Percentiles rank a stretch among this genome's conserved stretches.
Evolutionary conservation across 2,329 filamentous ascomycete species (phyloP).

Genomic region (Thermothelomyces thermophilus): DNA sequence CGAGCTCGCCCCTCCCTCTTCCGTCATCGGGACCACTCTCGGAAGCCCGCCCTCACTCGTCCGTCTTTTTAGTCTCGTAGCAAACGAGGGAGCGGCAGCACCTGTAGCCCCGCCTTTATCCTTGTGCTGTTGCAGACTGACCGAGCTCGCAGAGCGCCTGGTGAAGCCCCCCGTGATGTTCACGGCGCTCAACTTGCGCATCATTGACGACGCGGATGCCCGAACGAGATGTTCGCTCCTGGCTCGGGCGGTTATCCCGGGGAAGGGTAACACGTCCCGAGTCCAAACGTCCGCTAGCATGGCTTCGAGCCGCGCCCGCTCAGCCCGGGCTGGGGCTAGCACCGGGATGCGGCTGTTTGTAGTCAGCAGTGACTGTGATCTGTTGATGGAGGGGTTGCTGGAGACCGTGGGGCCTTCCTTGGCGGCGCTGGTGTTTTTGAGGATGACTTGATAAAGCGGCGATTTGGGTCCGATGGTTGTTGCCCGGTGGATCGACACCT

Average conservation of each 20-base stretch:
- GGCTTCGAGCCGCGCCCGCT: conserved; percentile 70
- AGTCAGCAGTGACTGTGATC: conserved; percentile 75
- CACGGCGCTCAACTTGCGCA: conserved; percentile 78
- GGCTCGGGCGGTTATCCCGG: conserved; percentile 64
- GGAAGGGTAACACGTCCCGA: conserved; percentile 70
- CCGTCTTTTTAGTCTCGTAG: conserved; percentile 24
- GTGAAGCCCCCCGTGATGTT: conserved; percentile 72
- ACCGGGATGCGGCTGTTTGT: conserved; percentile 59
- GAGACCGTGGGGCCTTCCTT: conserved; percentile 38
- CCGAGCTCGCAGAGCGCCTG: conserved; percentile 35
- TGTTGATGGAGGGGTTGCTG: conserved; percentile 49
- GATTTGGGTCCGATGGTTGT: conserved; percentile 65
- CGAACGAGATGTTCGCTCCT: conserved; percentile 66
- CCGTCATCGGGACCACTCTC: neutral
- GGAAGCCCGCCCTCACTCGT: neutral
- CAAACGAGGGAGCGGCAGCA: neutral
- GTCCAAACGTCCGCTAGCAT: conserved; percentile 77
- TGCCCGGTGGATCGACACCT: conserved; percentile 72
- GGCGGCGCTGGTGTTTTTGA: conserved; percentile 73
- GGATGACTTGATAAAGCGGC: conserved; percentile 67
- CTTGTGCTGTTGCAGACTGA: conserved; percentile 16
- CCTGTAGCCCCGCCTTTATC: conserved; percentile 12
- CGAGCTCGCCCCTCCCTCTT: neutral
- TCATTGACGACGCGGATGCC: conserved; percentile 76
- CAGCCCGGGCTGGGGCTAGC: conserved; percentile 65